phyloP scores from a whole-genome alignment of 1,139 yeast species.

The Pichia cactophila region DNA sequence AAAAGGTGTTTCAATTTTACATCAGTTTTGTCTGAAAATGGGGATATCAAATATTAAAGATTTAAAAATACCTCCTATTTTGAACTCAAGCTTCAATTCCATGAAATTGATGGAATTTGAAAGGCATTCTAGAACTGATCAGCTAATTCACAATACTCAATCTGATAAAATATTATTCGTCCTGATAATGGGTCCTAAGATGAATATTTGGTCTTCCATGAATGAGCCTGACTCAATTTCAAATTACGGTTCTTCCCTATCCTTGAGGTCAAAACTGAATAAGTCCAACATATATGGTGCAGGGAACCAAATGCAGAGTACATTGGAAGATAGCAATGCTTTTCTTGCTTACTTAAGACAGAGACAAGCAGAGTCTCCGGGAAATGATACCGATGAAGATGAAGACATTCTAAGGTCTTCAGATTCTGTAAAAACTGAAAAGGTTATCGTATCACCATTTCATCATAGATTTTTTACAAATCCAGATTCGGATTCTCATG shows the following conservation, averaged over 20 bases:
- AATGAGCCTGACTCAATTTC: constrained; percentile 35
- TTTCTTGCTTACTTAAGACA: constrained; percentile 12
- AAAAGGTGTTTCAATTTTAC: constrained; percentile 72
- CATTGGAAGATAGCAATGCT: constrained; percentile 4
- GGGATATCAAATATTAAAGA: constrained; percentile 39
- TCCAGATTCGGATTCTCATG: constrained; percentile 78
- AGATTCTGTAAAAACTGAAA: background rate
- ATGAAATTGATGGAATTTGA: constrained; percentile 68
- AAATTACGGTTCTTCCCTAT: constrained; percentile 5
- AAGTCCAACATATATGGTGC: constrained; percentile 1
- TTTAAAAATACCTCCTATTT: constrained; percentile 28
- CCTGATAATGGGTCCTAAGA: constrained; percentile 55
- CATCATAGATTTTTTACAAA: constrained; percentile 75
- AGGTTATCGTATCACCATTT: constrained; percentile 46
- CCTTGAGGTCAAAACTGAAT: background rate
- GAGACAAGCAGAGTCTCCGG: constrained; percentile 10
- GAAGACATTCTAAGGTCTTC: background rate
- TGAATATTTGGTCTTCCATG: constrained; percentile 62
- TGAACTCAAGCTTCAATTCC: constrained; percentile 54
- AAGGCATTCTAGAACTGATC: constrained; percentile 52
- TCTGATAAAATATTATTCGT: constrained; percentile 60
- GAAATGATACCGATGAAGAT: background rate
- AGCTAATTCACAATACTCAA: constrained; percentile 56
- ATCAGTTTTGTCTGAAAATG: constrained; percentile 47
- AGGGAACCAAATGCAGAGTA: background rate